Evolutionary conservation across 2,329 filamentous ascomycete genomes (phyloP).

Genomic region (Alternaria brassicicola): DNA sequence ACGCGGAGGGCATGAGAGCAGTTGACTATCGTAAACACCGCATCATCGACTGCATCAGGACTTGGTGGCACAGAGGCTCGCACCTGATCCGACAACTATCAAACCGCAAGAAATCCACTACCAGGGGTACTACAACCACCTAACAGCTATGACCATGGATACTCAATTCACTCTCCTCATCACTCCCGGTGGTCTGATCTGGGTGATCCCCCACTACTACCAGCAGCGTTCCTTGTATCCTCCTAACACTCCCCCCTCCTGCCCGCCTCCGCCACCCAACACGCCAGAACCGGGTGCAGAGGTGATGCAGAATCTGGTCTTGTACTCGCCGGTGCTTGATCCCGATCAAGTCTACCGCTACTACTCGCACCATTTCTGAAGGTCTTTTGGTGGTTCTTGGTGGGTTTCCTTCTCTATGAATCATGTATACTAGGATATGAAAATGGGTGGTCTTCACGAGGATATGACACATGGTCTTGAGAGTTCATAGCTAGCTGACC

Average conservation of each 20-base stretch:
- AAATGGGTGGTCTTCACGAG: neutral
- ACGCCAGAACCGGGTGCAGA: neutral
- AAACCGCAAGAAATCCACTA: conserved; percentile 6
- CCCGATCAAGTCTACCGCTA: neutral
- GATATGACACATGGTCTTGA: conserved; percentile 2
- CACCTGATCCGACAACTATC: conserved; percentile 23
- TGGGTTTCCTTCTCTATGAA: neutral
- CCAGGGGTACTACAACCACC: neutral
- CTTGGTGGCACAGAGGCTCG: conserved; percentile 32
- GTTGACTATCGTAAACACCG: conserved; percentile 28
- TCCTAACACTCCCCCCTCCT: neutral
- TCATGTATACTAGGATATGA: neutral
- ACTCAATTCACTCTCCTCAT: neutral
- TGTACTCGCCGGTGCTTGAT: neutral
- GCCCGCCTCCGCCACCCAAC: neutral
- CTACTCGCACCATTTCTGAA: neutral
- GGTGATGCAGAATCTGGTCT: neutral
- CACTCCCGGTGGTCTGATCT: neutral
- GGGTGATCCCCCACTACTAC: neutral
- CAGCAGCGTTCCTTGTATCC: neutral
- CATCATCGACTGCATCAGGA: conserved; percentile 28
- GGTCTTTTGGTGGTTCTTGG: neutral
- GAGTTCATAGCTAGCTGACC: conserved; percentile 11
- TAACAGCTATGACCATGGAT: neutral
- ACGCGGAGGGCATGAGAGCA: conserved; percentile 33